phyloP scores from a whole-genome alignment of 371 early-diverging fungal species.

The Mucor sp. region DNA sequence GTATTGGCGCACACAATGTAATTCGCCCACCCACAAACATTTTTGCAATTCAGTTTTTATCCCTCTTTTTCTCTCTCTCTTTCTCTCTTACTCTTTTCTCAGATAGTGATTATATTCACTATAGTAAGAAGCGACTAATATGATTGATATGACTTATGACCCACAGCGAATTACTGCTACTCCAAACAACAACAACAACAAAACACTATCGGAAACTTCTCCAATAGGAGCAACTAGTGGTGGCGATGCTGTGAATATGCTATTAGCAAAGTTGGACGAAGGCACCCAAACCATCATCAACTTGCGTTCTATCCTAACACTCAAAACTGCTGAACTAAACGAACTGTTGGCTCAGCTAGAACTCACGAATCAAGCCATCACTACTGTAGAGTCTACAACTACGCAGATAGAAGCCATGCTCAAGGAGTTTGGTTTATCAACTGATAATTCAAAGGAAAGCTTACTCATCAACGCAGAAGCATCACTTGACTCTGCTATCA shows the following conservation, averaged over 20 bases:
- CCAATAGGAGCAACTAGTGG: conserved; percentile 7
- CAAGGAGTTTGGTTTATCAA: conserved; percentile 43
- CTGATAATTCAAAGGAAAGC: conserved; percentile 23
- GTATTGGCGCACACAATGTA: not conserved
- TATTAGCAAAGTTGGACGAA: conserved; percentile 34
- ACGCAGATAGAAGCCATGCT: conserved; percentile 48
- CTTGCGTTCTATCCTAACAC: conserved; percentile 46
- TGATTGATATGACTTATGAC: conserved; percentile 19
- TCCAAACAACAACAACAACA: conserved; percentile 1
- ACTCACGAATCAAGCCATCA: conserved; percentile 48
- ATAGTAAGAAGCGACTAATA: not conserved
- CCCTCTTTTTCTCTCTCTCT: not conserved
- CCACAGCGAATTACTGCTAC: not conserved
- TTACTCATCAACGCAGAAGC: conserved; percentile 46
- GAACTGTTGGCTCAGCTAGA: conserved; percentile 52
- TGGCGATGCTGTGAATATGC: conserved; percentile 30
- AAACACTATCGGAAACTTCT: conserved; percentile 16
- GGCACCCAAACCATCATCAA: conserved; percentile 51
- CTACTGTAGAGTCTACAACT: conserved; percentile 46
- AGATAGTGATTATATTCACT: not conserved
- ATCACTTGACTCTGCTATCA: conserved; percentile 49
- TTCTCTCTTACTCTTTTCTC: not conserved
- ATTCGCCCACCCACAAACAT: not conserved
- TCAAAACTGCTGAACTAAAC: conserved; percentile 55
- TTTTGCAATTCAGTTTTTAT: not conserved